These are phyloP conservation scores for Trichosanthes truncata DNA, from an alignment of 306 rosid genomes.

Conservation along the genomic window DNA sequence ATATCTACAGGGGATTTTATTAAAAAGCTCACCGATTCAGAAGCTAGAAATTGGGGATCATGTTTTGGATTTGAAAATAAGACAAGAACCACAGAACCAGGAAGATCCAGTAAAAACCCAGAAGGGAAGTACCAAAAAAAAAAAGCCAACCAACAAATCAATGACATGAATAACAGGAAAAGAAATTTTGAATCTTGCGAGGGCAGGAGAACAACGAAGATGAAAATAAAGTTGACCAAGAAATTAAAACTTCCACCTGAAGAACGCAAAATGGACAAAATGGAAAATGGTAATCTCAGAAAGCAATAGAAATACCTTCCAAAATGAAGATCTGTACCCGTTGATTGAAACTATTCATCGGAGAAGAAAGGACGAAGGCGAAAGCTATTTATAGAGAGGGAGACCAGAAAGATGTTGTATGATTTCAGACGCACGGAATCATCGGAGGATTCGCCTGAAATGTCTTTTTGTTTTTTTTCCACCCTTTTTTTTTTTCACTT, in stretches of 20 bases:
- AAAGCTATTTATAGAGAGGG: neutral
- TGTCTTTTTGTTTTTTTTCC: too few species aligned
- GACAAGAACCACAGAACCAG: neutral
- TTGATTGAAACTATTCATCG: neutral
- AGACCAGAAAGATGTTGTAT: neutral
- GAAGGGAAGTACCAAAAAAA: neutral
- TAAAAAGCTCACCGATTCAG: neutral
- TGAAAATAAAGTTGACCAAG: neutral
- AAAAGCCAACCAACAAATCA: neutral
- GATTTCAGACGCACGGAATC: neutral
- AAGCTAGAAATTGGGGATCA: neutral
- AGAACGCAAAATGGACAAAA: neutral
- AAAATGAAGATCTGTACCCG: neutral
- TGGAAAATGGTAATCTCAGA: neutral
- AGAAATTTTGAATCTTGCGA: neutral
- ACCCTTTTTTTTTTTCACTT: neutral
- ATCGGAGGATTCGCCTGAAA: neutral
- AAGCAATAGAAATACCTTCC: neutral
- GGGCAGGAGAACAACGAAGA: neutral
- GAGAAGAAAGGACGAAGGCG: neutral
- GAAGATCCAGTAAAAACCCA: slow-evolving; percentile 1
- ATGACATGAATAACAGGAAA: neutral
- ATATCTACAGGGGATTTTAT: neutral
- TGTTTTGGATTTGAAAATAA: neutral
- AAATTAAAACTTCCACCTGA: neutral